These are phyloP conservation scores for Xylariomycetidae sp. DNA, from an alignment of 2,329 filamentous ascomycete species.

Conservation along the genomic window DNA sequence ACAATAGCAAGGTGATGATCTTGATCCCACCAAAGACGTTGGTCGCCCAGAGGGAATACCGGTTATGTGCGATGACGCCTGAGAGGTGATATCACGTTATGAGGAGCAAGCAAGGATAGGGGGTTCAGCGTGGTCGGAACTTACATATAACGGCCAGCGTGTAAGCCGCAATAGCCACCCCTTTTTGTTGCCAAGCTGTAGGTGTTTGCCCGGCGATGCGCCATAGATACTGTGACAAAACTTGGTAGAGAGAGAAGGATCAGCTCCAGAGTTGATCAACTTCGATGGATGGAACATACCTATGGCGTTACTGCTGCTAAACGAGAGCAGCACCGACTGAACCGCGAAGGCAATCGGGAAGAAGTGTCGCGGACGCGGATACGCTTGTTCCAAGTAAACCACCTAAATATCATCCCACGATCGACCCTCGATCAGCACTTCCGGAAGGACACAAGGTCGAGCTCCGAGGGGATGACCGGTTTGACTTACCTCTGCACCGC, in stretches of 20 bases:
- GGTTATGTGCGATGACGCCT: slow-evolving; percentile 49
- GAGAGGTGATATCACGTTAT: slow-evolving; percentile 1
- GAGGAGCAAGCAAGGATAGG: no score
- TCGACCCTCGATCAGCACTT: no score
- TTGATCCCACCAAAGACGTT: slow-evolving; percentile 58
- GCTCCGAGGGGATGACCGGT: no score
- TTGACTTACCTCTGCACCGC: slow-evolving; percentile 50
- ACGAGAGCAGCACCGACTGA: slow-evolving; percentile 51
- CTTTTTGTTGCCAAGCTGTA: slow-evolving; percentile 61
- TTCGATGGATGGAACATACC: slow-evolving; percentile 27
- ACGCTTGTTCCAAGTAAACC: slow-evolving; percentile 56
- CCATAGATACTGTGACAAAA: slow-evolving; percentile 60
- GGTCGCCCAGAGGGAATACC: slow-evolving; percentile 49
- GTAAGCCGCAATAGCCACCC: slow-evolving; percentile 61
- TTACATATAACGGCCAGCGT: slow-evolving; percentile 52
- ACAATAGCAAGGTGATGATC: slow-evolving; percentile 56
- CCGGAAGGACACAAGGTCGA: no score
- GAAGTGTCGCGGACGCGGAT: slow-evolving; percentile 51
- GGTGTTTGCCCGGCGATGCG: slow-evolving; percentile 46
- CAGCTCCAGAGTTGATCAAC: neutral
- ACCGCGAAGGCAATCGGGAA: slow-evolving; percentile 53
- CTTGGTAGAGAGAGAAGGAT: slow-evolving; percentile 31
- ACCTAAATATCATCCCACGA: no score
- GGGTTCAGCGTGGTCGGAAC: no score
- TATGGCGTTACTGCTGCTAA: slow-evolving; percentile 53